A percentile compares a stretch with the other conserved stretches of the same genome.
These are phyloP conservation scores for Trichoderma lentiforme DNA, from an alignment of 2,329 filamentous ascomycete species.

Conservation along the genomic window DNA sequence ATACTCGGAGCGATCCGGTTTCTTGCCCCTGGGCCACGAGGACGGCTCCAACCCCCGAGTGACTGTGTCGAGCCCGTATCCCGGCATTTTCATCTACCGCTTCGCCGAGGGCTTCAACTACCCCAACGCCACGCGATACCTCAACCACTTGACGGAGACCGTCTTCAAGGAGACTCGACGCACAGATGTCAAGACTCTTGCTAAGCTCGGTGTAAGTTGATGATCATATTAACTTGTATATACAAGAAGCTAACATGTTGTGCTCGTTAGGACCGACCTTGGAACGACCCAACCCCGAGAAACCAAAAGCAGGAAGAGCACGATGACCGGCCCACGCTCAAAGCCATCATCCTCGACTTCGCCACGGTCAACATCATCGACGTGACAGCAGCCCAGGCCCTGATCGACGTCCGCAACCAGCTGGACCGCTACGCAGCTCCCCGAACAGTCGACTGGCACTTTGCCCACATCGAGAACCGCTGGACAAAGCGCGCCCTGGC, in stretches of 20 bases:
- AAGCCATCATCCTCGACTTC: constrained; percentile 55
- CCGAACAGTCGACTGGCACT: constrained; percentile 46
- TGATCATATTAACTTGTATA: background rate
- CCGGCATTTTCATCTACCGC: constrained; percentile 54
- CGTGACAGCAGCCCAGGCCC: constrained; percentile 51
- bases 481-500: constrained; percentile 57
- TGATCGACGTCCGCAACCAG: constrained; percentile 53
- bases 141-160: constrained; percentile 46
- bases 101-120: constrained; percentile 57
- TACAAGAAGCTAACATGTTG: background rate
- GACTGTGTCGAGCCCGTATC: constrained; percentile 45
- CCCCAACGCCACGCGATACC: constrained; percentile 49
- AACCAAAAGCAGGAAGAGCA: constrained; percentile 30
- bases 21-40: constrained; percentile 47
- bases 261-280: constrained; percentile 46
- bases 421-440: constrained; percentile 50
- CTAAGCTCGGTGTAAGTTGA: constrained; percentile 30
- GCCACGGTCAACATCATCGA: constrained; percentile 54
- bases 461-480: constrained; percentile 51
- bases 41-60: constrained; percentile 51
- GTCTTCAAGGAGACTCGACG: constrained; percentile 46
- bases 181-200: constrained; percentile 41
- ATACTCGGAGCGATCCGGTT: constrained; percentile 38
- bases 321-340: constrained; percentile 47
- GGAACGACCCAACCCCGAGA: constrained; percentile 52